Percentiles rank a stretch among this genome's conserved stretches.
Conservation (phyloP, 345 rosid species). For the Syzygium aromaticum region DNA sequence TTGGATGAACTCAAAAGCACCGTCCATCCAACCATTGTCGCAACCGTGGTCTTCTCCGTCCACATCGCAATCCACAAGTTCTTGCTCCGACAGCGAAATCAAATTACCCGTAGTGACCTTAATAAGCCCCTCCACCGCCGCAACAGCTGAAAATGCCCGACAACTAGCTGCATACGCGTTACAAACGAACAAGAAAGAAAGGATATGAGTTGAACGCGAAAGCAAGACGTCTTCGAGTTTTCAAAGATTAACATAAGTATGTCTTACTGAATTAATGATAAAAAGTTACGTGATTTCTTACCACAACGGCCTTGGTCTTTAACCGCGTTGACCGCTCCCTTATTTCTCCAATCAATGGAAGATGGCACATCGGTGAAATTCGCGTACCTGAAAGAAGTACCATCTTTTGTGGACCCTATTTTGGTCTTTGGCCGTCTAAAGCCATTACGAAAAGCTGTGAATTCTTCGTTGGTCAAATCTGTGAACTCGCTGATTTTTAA, state of each 20-base stretch:
- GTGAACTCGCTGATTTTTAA: constrained; percentile 50
- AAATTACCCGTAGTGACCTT: constrained; percentile 43
- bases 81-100: constrained; percentile 54
- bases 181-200: background rate
- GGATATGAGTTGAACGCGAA: background rate
- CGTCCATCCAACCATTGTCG: constrained; percentile 42
- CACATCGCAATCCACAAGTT: constrained; percentile 46
- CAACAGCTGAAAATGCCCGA: constrained; percentile 78
- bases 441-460: constrained; percentile 28
- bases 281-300: background rate
- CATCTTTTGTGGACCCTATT: background rate
- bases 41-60: constrained; percentile 28
- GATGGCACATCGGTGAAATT: background rate
- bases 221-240: background rate
- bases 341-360: constrained; percentile 1
- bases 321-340: constrained; percentile 6
- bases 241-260: background rate
- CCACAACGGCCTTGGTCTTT: constrained; percentile 1
- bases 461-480: constrained; percentile 46
- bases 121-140: constrained; percentile 49
- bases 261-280: background rate
- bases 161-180: constrained; percentile 28
- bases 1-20: constrained; percentile 40
- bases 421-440: constrained; percentile 1
- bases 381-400: background rate